Evolutionary conservation across 495 filamentous ascomycete species (phyloP), one percentile per base, ranked within the genome.

Genomic region (Aspergillus sparsus): DNA sequence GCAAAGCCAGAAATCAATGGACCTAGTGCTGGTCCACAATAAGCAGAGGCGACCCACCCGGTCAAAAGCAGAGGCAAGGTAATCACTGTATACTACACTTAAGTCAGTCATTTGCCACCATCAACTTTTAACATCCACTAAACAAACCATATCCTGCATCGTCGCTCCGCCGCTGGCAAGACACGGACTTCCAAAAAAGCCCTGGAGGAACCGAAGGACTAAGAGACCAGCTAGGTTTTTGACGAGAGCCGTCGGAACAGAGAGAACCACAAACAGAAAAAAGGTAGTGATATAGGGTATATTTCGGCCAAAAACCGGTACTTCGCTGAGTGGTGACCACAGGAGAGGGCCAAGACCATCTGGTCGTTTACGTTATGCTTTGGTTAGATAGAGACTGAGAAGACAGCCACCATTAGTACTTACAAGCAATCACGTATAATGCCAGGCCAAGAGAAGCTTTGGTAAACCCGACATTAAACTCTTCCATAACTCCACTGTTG

Each of bases 1-100:
- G 75, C 75, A 68, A 86, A 89, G 9, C 83, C 82, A 13, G 76
- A 77, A 13, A 87, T 74, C 2, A 85, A 72, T 7, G 85, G 85
- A 1, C 83, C 85, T 0, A 87, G 76, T 0, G 81, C 77, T 13
- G 81, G 80, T 41, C 54, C 54, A 27, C 21, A 27, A 27, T 27
- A 27, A 27, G 21, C 21, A 3, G 1, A 27, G 21, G 21, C 21
- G 21, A 27, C 21, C 21, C 21, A 27, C 3, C 1, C 3, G 21
- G 21, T 27, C 21, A 27, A 27, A 27, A 27, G 3, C 21, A 27
- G 21, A n/a, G 21, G 21, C 21, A 27, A 27, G 21, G 21, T 27
- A 27, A 27, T 27, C 21, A 27, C 21, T 27, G 21, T 27, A 27
- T 27, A 27, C 21, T 27, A 27, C 21, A 27, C 21, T 27, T 27